Evolutionary conservation across 1,284 basidiomycete species (phyloP), one percentile per base, ranked within the genome.

Genomic region (Rhodofomes roseus): DNA sequence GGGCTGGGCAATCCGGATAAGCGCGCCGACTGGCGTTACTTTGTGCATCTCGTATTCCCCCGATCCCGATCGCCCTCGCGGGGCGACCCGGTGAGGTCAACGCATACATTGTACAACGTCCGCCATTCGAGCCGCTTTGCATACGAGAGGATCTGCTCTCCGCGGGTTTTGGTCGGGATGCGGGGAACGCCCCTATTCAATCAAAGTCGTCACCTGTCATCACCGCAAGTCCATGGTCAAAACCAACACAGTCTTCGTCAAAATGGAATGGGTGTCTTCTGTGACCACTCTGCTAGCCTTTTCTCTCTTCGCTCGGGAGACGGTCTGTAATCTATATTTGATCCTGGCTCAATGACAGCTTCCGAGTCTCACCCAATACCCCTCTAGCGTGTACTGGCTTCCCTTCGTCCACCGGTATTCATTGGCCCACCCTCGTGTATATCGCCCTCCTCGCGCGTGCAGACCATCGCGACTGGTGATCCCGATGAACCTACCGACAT

Each of bases 401-500:
- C 25, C 46, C 25, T 16, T 14, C 22, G 14, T 48, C 46, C 25
- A 16, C 46, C 46, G 12, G 22, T 29, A 22, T 48, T 48, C 25
- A 48, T 29, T 48, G 46, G 27, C 31, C 50, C 50, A 51, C 50
- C 29, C 29, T 4, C 50, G 29, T 34, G 50, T 51, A 18, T 9
- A 36, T n/a, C 27, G 20, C 50, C 18, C 50, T 9, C 12, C n/a
- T 16, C 6, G 31, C 20, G 16, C 31, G 11, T 25, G 31, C 31
- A 29, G n/a, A 14, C 31, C 12, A 16, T 52, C 50, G 43, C 34
- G n/a, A 12, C 50, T n/a, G 27, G 34, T 37, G 31, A 52, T 36
- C 50, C 50, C 50, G 29, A 37, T 34, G 22, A 52, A 52, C 50
- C 50, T 52, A 37, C 50, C 50, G 50, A 52, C 31, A 37, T 52